Conservation (phyloP, 495 filamentous ascomycete species). For the Talaromyces nanjingensis region DNA sequence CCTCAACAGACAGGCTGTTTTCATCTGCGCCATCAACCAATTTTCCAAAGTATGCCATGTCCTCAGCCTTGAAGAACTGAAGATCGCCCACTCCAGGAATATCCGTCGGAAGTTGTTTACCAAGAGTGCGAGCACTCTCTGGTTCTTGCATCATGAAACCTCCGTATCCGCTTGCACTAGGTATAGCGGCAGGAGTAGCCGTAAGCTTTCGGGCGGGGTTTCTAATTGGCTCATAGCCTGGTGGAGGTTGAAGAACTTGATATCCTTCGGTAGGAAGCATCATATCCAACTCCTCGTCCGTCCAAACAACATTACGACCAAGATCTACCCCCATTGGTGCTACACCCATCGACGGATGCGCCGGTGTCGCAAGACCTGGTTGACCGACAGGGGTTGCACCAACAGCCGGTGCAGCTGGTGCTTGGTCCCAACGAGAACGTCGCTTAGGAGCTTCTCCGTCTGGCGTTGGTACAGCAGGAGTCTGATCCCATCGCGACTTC, state of each 20-base stretch:
- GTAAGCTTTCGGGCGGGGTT: slow-evolving; percentile 70
- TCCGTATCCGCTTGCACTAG: slow-evolving; percentile 55
- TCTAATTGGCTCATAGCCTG: slow-evolving; percentile 83
- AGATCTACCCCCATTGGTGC: slow-evolving; percentile 56
- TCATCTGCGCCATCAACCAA: slow-evolving; percentile 93
- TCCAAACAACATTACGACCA: slow-evolving; percentile 66
- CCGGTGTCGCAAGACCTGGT: slow-evolving; percentile 75
- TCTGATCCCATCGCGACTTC: slow-evolving; percentile 87
- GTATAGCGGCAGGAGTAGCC: slow-evolving; percentile 62
- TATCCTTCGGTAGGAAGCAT: slow-evolving; percentile 91
- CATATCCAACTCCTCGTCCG: slow-evolving; percentile 89
- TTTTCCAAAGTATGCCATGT: slow-evolving; percentile 99
- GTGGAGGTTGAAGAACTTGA: slow-evolving; percentile 85
- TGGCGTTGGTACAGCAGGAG: slow-evolving; percentile 56
- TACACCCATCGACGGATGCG: slow-evolving; percentile 64
- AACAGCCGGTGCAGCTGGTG: slow-evolving; percentile 45
- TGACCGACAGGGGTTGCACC: slow-evolving; percentile 78
- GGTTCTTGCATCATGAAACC: slow-evolving; percentile 99
- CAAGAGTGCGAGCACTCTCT: slow-evolving; percentile 67
- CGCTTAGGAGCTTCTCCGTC: slow-evolving; percentile 55
- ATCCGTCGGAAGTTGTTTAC: slow-evolving; percentile 91
- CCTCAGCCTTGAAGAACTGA: slow-evolving; percentile 97
- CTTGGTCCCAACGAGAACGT: slow-evolving; percentile 85
- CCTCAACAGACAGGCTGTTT: slow-evolving; percentile 83
- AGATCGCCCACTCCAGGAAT: slow-evolving; percentile 96